Percentiles rank a stretch among this genome's conserved stretches.
phyloP scores from a whole-genome alignment of 2,329 filamentous ascomycete species.

The Keithomyces neogunnii region DNA sequence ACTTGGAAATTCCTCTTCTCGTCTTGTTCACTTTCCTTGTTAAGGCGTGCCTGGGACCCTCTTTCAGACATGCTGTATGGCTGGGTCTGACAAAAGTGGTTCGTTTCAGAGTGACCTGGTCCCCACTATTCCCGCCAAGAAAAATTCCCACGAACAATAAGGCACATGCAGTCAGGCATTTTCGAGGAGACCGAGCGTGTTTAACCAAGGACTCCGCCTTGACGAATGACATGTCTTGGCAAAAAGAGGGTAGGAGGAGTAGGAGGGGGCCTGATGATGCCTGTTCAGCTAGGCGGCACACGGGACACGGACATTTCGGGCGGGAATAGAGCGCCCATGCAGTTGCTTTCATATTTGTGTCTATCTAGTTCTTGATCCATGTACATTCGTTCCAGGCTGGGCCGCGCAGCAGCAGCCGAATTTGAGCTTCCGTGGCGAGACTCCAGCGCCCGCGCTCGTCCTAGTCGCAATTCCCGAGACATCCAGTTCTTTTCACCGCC shows the following conservation, averaged over 20 bases:
- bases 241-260: too few relatives aligned
- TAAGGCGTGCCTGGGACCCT: too few relatives aligned
- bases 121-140: background rate
- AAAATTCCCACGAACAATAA: too few relatives aligned
- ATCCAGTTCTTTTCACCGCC: too few relatives aligned
- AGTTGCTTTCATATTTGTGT: background rate
- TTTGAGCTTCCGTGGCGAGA: background rate
- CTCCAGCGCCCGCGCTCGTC: background rate
- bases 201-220: too few relatives aligned
- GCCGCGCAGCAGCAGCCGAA: background rate
- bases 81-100: background rate
- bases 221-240: too few relatives aligned
- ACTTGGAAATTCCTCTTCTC: too few relatives aligned
- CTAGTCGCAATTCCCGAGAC: too few relatives aligned
- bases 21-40: too few relatives aligned
- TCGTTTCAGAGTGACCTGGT: background rate
- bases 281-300: background rate
- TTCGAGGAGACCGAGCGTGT: too few relatives aligned
- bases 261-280: background rate
- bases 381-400: background rate
- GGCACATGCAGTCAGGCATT: too few relatives aligned
- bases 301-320: too few relatives aligned
- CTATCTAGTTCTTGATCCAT: background rate
- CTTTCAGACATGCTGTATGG: background rate
- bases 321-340: background rate